Evolutionary conservation across 257 asterid species (phyloP), one percentile per base, ranked within the genome.

Genomic region (Mentha longifolia): DNA sequence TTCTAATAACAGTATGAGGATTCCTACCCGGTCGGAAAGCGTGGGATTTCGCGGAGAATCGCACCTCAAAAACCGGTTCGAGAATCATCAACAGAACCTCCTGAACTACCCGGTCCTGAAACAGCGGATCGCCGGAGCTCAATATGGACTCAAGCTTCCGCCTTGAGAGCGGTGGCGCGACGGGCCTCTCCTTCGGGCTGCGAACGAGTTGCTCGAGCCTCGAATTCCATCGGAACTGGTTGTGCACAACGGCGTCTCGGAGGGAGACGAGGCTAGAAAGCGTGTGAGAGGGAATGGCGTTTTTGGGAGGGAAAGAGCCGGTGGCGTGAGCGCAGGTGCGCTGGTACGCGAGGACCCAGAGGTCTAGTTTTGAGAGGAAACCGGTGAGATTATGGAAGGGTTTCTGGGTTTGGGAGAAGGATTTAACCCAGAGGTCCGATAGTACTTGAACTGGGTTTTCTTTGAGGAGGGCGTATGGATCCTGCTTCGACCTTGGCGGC

Each of bases 331-430:
- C 97, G 76, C 88, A 89, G 2, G 95, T 81, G 43, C 99, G 88
- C 84, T 94, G 99, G 82, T 94, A 94, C 51, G 99, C 97, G 73
- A 94, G 96, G 45, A 92, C 84, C 98, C 98, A 94, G 17, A 94
- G 90, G 75, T 94, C 97, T 71, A 88, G 78, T 68, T 94, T 91
- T 1, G 95, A 81, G 79, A 94, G 89, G 78, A 94, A 91, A 63
- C 98, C 97, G 66, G 95, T 77, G 77, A 94, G 97, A 66, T 89
- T 89, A 58, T 79, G 67, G 82, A 89, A 88, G 76, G 95, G 90
- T 46, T 85, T 86, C 30, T 77, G 76, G 45, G 84, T 81, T 80
- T 86, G 85, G 52, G 97, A 78, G 83, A 86, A 94, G 45, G 98
- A 87, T 70, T 88, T 91, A 30, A 86, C 92, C 97, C 99, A 94